Evolutionary conservation across 2,329 filamentous ascomycete species (phyloP).

Genomic region (Teratosphaeriaceae sp.): DNA sequence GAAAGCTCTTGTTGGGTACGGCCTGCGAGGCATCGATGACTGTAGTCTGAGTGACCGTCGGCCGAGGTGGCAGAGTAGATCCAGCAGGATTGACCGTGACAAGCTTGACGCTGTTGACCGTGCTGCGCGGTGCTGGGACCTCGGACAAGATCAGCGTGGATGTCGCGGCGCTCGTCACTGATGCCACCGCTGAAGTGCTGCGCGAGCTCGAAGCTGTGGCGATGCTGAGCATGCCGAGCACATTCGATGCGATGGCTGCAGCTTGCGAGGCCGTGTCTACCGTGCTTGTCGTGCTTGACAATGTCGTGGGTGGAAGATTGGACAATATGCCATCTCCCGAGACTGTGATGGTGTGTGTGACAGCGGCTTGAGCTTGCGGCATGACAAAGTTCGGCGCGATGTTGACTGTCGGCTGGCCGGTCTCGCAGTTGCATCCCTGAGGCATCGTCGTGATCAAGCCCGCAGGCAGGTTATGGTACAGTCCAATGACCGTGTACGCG

Average conservation of each 20-base stretch:
- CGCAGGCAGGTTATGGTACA: conserved; percentile 29
- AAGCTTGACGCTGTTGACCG: conserved; percentile 15
- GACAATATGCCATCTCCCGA: conserved; percentile 1
- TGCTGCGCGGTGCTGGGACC: conserved; percentile 8
- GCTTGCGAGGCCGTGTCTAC: conserved; percentile 8
- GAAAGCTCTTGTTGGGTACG: conserved; percentile 2
- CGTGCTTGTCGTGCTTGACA: conserved; percentile 7
- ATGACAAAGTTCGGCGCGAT: conserved; percentile 29
- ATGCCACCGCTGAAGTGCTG: not conserved
- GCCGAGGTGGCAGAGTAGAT: conserved; percentile 6
- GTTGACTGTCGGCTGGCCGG: conserved; percentile 24
- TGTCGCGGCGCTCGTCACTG: conserved; percentile 9
- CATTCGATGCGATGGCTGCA: conserved; percentile 13
- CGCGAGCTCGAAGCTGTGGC: conserved; percentile 7
- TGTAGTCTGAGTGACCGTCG: conserved; percentile 11
- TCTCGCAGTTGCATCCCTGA: conserved; percentile 13
- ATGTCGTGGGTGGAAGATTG: conserved; percentile 4
- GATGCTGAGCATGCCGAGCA: conserved; percentile 14
- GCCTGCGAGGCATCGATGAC: conserved; percentile 8
- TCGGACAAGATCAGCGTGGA: conserved; percentile 3
- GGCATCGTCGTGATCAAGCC: conserved; percentile 16
- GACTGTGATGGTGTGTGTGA: conserved; percentile 9
- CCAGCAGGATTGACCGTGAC: conserved; percentile 14
- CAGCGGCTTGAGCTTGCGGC: conserved; percentile 8
- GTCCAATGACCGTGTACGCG: conserved; percentile 32